Conservation (phyloP, 371 early-diverging fungal genomes). For the Lichtheimia ramosa region DNA sequence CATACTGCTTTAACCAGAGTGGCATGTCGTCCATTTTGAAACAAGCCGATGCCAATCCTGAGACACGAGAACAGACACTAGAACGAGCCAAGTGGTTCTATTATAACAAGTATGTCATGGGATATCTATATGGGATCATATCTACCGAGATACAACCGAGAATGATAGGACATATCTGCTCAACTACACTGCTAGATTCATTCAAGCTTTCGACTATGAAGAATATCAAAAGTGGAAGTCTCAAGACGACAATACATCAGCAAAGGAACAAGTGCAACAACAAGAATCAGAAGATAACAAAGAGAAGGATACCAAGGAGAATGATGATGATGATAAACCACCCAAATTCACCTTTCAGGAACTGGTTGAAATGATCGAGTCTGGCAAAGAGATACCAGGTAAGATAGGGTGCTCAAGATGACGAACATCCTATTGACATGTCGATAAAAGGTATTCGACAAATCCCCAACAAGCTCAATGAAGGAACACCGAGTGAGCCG, state of each 20-base stretch:
- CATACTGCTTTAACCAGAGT: slow-evolving; percentile 5
- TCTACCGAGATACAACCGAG: no score
- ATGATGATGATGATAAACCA: slow-evolving; percentile 8
- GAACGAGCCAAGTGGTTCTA: slow-evolving; percentile 29
- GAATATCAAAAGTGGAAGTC: slow-evolving; percentile 21
- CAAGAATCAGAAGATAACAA: background rate
- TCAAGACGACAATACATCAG: background rate
- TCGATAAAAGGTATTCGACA: slow-evolving; percentile 43
- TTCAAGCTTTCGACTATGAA: slow-evolving; percentile 21
- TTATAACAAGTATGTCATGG: slow-evolving; percentile 21
- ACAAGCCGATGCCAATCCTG: slow-evolving; percentile 12
- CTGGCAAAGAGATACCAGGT: slow-evolving; percentile 57
- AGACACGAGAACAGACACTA: slow-evolving; percentile 8
- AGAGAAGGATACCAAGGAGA: background rate
- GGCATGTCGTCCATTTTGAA: slow-evolving; percentile 23
- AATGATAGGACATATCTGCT: background rate
- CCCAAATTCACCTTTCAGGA: slow-evolving; percentile 43
- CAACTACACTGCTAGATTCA: slow-evolving; percentile 13
- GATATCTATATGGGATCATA: background rate
- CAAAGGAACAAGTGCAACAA: background rate
- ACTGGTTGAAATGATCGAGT: slow-evolving; percentile 53
- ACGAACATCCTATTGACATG: no score
- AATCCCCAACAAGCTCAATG: slow-evolving; percentile 55
- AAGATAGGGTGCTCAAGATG: background rate
- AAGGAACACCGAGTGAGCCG: slow-evolving; percentile 47